Conservation (phyloP, 78 protist genomes). For the Dictyostelium citrinum region DNA sequence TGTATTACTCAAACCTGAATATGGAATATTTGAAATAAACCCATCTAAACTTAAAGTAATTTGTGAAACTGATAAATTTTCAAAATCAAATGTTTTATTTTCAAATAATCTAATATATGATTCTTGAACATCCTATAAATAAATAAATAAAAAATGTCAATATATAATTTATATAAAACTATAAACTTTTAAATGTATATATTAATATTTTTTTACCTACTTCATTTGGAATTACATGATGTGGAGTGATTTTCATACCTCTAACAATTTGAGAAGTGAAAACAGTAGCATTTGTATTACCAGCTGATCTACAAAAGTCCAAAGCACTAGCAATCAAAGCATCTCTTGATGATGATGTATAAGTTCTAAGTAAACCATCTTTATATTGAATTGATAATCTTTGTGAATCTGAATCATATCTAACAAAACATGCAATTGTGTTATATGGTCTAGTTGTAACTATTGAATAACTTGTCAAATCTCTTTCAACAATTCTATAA, state of each 20-base stretch:
- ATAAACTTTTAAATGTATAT: too few relatives aligned
- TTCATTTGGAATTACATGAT: constrained; percentile 45
- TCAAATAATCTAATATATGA: constrained; percentile 62
- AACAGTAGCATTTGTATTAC: constrained; percentile 53
- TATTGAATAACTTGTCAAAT: constrained; percentile 33
- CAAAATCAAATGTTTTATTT: constrained; percentile 61
- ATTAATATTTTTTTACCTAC: constrained; percentile 35
- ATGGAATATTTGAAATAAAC: constrained; percentile 62
- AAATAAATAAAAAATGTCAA: not conserved
- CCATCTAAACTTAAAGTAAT: constrained; percentile 54
- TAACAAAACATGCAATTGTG: constrained; percentile 44
- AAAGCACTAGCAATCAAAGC: constrained; percentile 43
- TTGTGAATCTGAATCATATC: constrained; percentile 62
- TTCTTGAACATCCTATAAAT: constrained; percentile 49
- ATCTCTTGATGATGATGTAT: constrained; percentile 69
- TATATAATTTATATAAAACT: too few relatives aligned
- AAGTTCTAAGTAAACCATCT: constrained; percentile 53
- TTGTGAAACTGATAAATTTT: constrained; percentile 38
- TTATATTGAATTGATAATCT: constrained; percentile 64
- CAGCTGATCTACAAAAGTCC: constrained; percentile 54
- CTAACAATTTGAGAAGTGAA: constrained; percentile 50
- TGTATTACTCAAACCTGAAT: constrained; percentile 22
- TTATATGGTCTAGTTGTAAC: constrained; percentile 59
- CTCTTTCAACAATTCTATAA: constrained; percentile 74
- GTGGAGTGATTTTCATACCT: constrained; percentile 72